Evolutionary conservation across 805 yeast genomes (phyloP), one percentile per base, ranked within the genome.

Genomic region (Wickerhamomyces sydowiorum): DNA sequence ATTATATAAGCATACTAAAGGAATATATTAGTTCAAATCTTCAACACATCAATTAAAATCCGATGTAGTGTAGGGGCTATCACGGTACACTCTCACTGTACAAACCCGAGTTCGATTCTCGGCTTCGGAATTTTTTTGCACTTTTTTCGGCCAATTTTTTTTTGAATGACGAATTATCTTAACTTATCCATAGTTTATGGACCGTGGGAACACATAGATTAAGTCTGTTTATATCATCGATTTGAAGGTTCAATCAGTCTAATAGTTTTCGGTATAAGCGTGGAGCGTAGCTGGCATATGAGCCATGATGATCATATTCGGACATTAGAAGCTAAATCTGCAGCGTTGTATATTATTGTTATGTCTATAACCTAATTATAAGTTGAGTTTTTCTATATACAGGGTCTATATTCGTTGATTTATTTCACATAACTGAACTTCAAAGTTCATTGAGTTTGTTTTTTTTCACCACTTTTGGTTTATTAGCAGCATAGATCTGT

Each of bases 31-130:
- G 12, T 8, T 8, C 10, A 24, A 24, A 24, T 8, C 27, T 24
- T 24, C 27, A 24, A 24, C n/a, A 24, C 12, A 8, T 24, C 27
- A 24, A 19, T 9, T n/a, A 32, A n/a, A 49, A 51, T 56, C 59
- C 61, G 58, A 57, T 46, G 51, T 56, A 50, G 61, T 56, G 61
- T 56, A 56, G 61, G 51, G 61, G 61, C 57, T 56, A 56, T 47
- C 61, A 57, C 57, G 53, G 57, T 48, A 52, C 60, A 52, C 61
- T 57, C 61, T 57, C 61, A 55, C 59, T 52, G 61, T 52, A 50
- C 55, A 54, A 53, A 56, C 61, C 60, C 58, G 60, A 53, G 61
- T 57, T 57, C 61, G 61, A 57, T 55, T 57, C 61, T 52, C 61
- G 57, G 61, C 51, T 46, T 56, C 57, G 61, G 61, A 57, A 53